A percentile compares a stretch with the other conserved stretches of the same genome.
Conservation (phyloP, 2,329 filamentous ascomycete genomes). For the Penicillium sp. region DNA sequence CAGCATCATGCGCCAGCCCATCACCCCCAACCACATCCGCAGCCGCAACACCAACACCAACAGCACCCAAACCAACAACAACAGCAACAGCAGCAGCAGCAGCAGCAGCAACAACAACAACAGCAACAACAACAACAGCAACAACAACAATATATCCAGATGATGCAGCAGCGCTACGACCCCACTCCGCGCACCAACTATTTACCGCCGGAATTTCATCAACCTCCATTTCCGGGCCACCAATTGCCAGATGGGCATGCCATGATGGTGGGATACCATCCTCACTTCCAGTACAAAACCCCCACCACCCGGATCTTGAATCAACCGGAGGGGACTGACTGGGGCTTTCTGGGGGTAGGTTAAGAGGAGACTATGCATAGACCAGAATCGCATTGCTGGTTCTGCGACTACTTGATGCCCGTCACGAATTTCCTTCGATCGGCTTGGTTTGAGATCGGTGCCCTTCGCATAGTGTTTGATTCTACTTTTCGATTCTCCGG, state of each 20-base stretch:
- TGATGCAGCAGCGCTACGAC: constrained; percentile 32
- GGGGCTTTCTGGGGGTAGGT: constrained; percentile 37
- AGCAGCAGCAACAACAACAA: constrained; percentile 27
- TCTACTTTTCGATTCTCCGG: constrained; percentile 6
- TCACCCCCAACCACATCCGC: constrained; percentile 25
- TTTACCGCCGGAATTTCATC: constrained; percentile 29
- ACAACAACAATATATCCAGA: constrained; percentile 27
- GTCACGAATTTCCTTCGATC: constrained; percentile 19
- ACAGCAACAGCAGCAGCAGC: constrained; percentile 21
- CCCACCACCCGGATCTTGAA: constrained; percentile 30
- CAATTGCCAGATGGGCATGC: constrained; percentile 29
- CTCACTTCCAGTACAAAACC: constrained; percentile 32
- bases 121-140: constrained; percentile 31
- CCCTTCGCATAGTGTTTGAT: constrained; percentile 9
- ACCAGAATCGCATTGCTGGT: constrained; percentile 5
- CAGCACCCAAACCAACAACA: no score
- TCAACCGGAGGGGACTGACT: constrained; percentile 39
- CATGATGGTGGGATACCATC: constrained; percentile 32
- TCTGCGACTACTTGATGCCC: constrained; percentile 20
- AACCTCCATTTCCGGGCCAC: constrained; percentile 24
- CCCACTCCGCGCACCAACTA: constrained; percentile 27
- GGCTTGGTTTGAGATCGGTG: constrained; percentile 6
- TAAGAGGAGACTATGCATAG: constrained; percentile 22
- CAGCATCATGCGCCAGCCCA: constrained; percentile 12
- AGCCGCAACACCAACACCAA: constrained; percentile 28